Conservation (phyloP, 2,329 filamentous ascomycete genomes). For the Monosporascus sp. region DNA sequence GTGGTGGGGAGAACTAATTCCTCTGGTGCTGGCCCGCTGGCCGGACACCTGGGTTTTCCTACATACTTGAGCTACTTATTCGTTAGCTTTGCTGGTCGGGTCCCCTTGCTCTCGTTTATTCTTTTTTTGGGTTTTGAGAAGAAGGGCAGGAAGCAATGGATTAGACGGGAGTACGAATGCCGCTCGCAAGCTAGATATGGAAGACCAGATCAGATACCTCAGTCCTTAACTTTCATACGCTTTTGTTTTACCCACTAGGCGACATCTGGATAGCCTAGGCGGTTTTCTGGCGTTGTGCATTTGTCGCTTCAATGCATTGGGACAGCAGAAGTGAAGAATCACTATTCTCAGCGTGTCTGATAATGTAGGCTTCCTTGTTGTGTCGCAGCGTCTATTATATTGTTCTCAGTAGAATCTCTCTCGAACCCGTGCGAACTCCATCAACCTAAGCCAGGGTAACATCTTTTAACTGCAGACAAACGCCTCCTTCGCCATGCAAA, state of each 20-base stretch:
- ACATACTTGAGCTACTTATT: too few species aligned
- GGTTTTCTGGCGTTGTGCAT: too few species aligned
- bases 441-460: slow-evolving; percentile 8
- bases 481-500: slow-evolving; percentile 28
- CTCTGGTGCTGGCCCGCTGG: too few species aligned
- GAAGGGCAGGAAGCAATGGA: not conserved
- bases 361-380: not conserved
- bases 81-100: too few species aligned
- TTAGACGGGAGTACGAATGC: not conserved
- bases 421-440: slow-evolving; percentile 5
- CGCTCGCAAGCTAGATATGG: not conserved
- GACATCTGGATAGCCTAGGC: too few species aligned
- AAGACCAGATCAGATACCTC: not conserved
- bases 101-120: not conserved
- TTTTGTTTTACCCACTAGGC: too few species aligned
- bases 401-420: slow-evolving; percentile 1
- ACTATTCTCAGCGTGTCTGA: not conserved
- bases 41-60: too few species aligned
- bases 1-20: too few species aligned
- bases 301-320: too few species aligned
- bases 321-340: too few species aligned
- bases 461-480: slow-evolving; percentile 12
- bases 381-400: not conserved
- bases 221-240: not conserved
- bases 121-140: not conserved